Evolutionary conservation across 345 rosid species (phyloP).

Genomic region (Citrus glauca): DNA sequence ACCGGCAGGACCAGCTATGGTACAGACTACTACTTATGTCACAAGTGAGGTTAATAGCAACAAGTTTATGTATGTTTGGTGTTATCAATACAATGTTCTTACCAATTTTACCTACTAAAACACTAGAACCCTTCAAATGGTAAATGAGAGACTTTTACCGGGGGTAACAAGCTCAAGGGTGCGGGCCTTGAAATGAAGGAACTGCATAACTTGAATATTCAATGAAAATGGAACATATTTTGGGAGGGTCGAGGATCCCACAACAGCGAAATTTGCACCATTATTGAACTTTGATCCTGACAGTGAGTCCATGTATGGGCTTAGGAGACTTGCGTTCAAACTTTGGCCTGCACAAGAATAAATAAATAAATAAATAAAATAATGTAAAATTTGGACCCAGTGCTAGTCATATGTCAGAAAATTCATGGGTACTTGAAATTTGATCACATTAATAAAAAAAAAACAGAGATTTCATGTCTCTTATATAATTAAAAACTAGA

Average conservation of each 20-base stretch:
- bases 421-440: neutral
- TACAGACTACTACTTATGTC: neutral
- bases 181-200: constrained; percentile 71
- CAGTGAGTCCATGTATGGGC: constrained; percentile 73
- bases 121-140: neutral
- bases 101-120: neutral
- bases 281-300: constrained; percentile 53
- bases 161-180: constrained; percentile 50
- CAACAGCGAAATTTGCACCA: constrained; percentile 74
- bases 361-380: neutral
- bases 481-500: no score
- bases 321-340: constrained; percentile 60
- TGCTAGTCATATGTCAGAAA: no score
- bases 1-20: neutral
- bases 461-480: no score
- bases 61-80: neutral
- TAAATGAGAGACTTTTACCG: constrained; percentile 22
- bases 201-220: constrained; percentile 84
- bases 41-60: neutral
- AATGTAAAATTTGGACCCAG: neutral
- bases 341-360: constrained; percentile 61
- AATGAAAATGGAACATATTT: constrained; percentile 66
- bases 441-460: neutral
- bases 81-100: no score
- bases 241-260: constrained; percentile 81